Evolutionary conservation across 1,139 yeast species (phyloP).

Genomic region (Kodamaea ohmeri): DNA sequence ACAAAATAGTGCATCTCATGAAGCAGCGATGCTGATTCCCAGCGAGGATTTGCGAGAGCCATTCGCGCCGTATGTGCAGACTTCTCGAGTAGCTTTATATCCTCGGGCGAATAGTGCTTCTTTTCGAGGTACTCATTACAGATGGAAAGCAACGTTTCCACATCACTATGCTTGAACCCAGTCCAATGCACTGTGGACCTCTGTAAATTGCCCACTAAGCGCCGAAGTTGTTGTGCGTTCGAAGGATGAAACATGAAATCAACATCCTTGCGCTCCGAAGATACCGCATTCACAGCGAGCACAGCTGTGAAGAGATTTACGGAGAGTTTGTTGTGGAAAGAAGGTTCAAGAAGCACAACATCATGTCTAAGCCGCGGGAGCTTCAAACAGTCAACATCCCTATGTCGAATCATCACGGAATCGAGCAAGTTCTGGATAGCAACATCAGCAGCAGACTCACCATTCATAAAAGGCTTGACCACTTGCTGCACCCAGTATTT

Average conservation of each 20-base stretch:
- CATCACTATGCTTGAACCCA: conserved; percentile 58
- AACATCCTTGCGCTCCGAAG: conserved; percentile 62
- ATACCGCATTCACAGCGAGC: conserved; percentile 68
- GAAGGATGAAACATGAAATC: conserved; percentile 71
- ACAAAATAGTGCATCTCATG: conserved; percentile 66
- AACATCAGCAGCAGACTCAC: conserved; percentile 37
- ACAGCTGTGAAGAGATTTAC: conserved; percentile 64
- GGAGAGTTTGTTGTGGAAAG: conserved; percentile 58
- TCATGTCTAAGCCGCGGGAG: conserved; percentile 60
- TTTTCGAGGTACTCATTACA: conserved; percentile 46
- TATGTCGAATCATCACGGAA: conserved; percentile 54
- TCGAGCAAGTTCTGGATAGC: conserved; percentile 43
- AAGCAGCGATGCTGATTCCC: conserved; percentile 54
- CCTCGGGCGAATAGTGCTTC: conserved; percentile 32
- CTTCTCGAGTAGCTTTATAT: conserved; percentile 35
- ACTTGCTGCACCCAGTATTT: conserved; percentile 48
- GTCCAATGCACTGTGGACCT: conserved; percentile 75
- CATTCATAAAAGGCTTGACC: conserved; percentile 45
- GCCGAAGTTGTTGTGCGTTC: conserved; percentile 51
- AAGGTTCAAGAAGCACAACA: conserved; percentile 57
- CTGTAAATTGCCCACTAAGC: conserved; percentile 59
- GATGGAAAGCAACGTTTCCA: conserved; percentile 49
- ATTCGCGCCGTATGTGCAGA: conserved; percentile 44
- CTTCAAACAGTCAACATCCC: conserved; percentile 33
- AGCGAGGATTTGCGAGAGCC: conserved; percentile 50